Evolutionary conservation across 1,284 basidiomycete species (phyloP).

Genomic region (Trametes sp.): DNA sequence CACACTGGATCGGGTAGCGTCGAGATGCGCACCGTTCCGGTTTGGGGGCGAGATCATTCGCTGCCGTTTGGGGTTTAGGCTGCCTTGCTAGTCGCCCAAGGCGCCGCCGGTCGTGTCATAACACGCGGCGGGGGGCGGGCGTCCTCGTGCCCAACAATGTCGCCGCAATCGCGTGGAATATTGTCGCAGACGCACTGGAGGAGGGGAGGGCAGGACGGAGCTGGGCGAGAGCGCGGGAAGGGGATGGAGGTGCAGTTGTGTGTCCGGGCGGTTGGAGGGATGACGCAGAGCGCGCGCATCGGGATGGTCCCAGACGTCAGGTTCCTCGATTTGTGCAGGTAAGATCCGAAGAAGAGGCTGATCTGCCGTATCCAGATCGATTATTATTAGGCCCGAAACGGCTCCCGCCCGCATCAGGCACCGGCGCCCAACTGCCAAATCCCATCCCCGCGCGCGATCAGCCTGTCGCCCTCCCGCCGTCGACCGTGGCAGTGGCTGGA

Average conservation of each 20-base stretch:
- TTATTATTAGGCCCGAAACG: conserved; percentile 30
- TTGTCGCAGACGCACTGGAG: neutral
- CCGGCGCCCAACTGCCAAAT: conserved; percentile 34
- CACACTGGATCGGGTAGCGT: conserved; percentile 26
- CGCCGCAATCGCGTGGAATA: neutral
- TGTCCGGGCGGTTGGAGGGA: conserved; percentile 12
- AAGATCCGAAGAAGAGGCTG: conserved; percentile 33
- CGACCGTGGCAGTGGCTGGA: conserved; percentile 20
- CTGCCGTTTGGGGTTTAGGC: conserved; percentile 33
- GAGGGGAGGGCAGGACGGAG: neutral
- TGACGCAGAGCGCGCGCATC: conserved; percentile 24
- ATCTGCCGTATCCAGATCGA: conserved; percentile 35
- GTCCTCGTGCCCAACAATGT: conserved; percentile 10
- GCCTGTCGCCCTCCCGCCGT: neutral
- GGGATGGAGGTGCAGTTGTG: conserved; percentile 9
- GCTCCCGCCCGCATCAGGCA: conserved; percentile 27
- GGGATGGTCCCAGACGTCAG: conserved; percentile 17
- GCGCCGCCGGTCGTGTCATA: conserved; percentile 12
- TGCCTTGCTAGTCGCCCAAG: conserved; percentile 26
- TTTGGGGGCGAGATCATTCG: conserved; percentile 29
- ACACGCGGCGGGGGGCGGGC: conserved; percentile 23
- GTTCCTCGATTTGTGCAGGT: conserved; percentile 23
- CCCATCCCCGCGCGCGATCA: conserved; percentile 22
- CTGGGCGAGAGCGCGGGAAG: neutral
- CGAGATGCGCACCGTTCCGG: conserved; percentile 25